These are phyloP conservation scores for Aspergillus fijiensis DNA, from an alignment of 2,329 filamentous ascomycete genomes.

Conservation along the genomic window DNA sequence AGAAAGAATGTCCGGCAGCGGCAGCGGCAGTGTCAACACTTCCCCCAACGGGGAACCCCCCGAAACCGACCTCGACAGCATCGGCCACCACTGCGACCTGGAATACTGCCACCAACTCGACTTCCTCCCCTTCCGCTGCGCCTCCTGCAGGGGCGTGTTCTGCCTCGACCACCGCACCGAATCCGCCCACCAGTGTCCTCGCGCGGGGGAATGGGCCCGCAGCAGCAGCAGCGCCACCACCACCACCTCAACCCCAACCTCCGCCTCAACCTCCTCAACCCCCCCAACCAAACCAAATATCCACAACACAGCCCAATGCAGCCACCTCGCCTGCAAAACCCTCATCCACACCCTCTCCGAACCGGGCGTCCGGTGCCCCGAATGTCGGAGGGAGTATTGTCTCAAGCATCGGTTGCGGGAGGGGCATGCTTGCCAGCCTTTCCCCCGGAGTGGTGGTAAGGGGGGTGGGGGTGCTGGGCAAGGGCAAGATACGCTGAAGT, in stretches of 20 bases:
- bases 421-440: constrained; percentile 82
- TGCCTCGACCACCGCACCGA: constrained; percentile 94
- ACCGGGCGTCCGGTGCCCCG: constrained; percentile 51
- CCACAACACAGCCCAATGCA: constrained; percentile 55
- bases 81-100: constrained; percentile 89
- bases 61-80: constrained; percentile 74
- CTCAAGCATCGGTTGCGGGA: constrained; percentile 53
- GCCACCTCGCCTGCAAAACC: constrained; percentile 51
- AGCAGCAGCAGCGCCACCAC: constrained; percentile 15
- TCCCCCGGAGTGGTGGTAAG: constrained; percentile 22
- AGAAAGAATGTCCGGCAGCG: constrained; percentile 4
- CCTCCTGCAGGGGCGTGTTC: constrained; percentile 79
- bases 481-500: constrained; percentile 61
- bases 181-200: constrained; percentile 68
- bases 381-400: constrained; percentile 53
- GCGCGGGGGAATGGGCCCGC: constrained; percentile 62
- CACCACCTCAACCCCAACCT: constrained; percentile 27
- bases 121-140: constrained; percentile 92
- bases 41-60: constrained; percentile 30
- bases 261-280: constrained; percentile 11
- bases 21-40: constrained; percentile 8
- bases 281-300: constrained; percentile 50
- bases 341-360: constrained; percentile 53
- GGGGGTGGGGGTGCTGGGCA: too few relatives aligned
- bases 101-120: constrained; percentile 91